A percentile compares a stretch with the other conserved stretches of the same genome.
phyloP scores from a whole-genome alignment of 2,329 filamentous ascomycete species.

The Cercospora sp. region DNA sequence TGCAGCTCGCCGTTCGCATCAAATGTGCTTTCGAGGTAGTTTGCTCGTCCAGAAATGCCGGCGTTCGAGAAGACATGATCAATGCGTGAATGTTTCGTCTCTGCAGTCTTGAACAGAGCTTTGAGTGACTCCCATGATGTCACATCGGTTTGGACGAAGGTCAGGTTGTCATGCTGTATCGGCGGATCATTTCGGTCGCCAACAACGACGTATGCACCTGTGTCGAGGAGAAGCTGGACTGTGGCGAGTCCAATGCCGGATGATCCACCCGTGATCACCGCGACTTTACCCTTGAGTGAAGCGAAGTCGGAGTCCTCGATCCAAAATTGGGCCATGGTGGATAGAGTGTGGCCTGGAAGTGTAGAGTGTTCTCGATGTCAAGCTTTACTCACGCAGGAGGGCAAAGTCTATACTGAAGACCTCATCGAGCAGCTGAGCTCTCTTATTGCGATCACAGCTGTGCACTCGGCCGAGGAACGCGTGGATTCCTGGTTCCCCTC shows the following conservation, averaged over 20 bases:
- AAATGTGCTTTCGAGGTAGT: slow-evolving; percentile 34
- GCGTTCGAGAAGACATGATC: slow-evolving; percentile 58
- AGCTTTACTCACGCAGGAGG: neutral
- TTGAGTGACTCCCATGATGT: slow-evolving; percentile 53
- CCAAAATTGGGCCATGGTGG: slow-evolving; percentile 32
- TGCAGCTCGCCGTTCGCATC: slow-evolving; percentile 40
- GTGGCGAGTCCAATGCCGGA: slow-evolving; percentile 63
- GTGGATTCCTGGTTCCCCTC: slow-evolving; percentile 3
- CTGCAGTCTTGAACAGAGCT: slow-evolving; percentile 54
- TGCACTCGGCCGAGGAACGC: neutral
- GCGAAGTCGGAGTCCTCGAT: slow-evolving; percentile 29
- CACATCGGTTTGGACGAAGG: slow-evolving; percentile 52
- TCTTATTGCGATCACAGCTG: neutral
- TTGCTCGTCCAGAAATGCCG: slow-evolving; percentile 52
- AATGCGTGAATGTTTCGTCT: slow-evolving; percentile 45
- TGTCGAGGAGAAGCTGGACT: slow-evolving; percentile 51
- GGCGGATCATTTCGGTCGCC: slow-evolving; percentile 54
- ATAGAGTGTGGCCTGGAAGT: neutral
- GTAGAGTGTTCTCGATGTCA: neutral
- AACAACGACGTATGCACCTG: slow-evolving; percentile 57
- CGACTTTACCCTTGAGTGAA: slow-evolving; percentile 29
- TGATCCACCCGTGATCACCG: slow-evolving; percentile 51
- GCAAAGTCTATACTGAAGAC: neutral
- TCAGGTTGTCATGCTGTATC: slow-evolving; percentile 32
- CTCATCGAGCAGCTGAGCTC: slow-evolving; percentile 1